Evolutionary conservation across 169 alveolate species (phyloP).

Genomic region (Plasmodium falciparum): DNA sequence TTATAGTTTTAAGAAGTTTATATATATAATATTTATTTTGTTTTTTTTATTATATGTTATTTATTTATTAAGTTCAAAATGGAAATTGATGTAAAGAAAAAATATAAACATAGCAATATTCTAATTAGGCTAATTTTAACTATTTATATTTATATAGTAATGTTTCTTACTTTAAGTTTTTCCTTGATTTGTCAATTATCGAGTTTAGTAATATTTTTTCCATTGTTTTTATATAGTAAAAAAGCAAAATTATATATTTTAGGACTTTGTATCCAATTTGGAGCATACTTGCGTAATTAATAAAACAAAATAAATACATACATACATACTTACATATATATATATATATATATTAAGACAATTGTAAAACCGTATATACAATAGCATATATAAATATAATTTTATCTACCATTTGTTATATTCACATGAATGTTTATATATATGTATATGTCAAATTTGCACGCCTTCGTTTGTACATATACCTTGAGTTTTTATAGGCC

Average conservation of each 20-base stretch:
- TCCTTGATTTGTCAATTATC: constrained; percentile 6
- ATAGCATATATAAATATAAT: background rate
- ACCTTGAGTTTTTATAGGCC: background rate
- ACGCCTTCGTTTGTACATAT: background rate
- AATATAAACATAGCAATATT: constrained; percentile 13
- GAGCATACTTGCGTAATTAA: constrained; percentile 11
- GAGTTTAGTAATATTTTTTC: constrained; percentile 39
- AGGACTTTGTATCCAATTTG: constrained; percentile 19
- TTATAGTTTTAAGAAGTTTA: too few species aligned
- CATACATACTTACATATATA: background rate
- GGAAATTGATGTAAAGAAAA: constrained; percentile 9
- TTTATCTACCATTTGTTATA: background rate
- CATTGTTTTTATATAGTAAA: constrained; percentile 32
- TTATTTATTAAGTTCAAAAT: constrained; percentile 2
- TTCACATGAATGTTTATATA: background rate
- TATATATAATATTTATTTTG: too few species aligned
- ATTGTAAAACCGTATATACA: background rate
- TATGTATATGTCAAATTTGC: background rate
- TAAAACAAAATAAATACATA: constrained; percentile 8
- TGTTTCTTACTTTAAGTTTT: background rate
- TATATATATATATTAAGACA: background rate
- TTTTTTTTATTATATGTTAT: too few species aligned
- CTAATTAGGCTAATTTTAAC: constrained; percentile 17
- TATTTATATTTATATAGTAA: background rate
- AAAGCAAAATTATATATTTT: constrained; percentile 7